These are phyloP conservation scores for Metschnikowia drakensbergensis DNA, from an alignment of 805 yeast species.

Conservation along the genomic window DNA sequence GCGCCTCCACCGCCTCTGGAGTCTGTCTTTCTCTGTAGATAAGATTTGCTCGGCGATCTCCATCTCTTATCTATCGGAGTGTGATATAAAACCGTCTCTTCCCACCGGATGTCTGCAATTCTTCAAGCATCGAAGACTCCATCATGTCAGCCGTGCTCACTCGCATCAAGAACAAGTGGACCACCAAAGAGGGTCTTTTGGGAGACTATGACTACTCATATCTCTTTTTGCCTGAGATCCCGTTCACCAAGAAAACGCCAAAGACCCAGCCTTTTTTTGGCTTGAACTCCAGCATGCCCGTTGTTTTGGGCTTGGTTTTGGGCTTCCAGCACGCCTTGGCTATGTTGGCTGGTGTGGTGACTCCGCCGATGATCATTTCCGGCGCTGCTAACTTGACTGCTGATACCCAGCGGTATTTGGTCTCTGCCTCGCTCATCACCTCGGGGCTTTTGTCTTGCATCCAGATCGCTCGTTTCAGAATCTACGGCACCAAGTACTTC, in stretches of 20 bases:
- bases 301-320: constrained; percentile 9
- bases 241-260: constrained; percentile 9
- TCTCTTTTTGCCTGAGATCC: constrained; percentile 11
- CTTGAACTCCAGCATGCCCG: constrained; percentile 12
- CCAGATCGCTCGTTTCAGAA: constrained; percentile 11
- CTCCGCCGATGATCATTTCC: constrained; percentile 13
- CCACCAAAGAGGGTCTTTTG: constrained; percentile 10
- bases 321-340: constrained; percentile 15
- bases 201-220: constrained; percentile 13
- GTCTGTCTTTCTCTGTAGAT: background rate
- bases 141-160: background rate
- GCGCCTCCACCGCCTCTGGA: background rate
- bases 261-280: constrained; percentile 14
- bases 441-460: constrained; percentile 9
- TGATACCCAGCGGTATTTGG: constrained; percentile 8
- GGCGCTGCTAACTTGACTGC: constrained; percentile 7
- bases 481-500: constrained; percentile 8
- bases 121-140: background rate
- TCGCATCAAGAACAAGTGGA: constrained; percentile 4
- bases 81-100: background rate
- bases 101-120: no score
- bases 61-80: background rate
- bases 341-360: constrained; percentile 15
- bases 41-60: background rate
- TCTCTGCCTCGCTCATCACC: constrained; percentile 11